Conservation (phyloP, 331 rosid species). For the Rosa hybrid region DNA sequence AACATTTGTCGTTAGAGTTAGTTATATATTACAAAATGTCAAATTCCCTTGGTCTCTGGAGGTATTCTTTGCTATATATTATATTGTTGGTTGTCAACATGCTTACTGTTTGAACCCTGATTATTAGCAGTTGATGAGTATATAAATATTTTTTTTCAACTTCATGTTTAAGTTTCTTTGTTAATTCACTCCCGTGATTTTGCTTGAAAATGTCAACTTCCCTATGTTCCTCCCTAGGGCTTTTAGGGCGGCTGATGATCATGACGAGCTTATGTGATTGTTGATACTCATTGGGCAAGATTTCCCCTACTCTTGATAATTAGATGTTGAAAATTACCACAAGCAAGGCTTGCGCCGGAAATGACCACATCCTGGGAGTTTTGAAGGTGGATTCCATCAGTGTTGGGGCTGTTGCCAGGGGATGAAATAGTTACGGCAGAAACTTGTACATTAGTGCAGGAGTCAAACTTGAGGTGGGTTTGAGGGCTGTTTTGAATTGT, state of each 20-base stretch:
- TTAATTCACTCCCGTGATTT: background rate
- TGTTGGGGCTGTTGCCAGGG: constrained; percentile 85
- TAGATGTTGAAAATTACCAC: constrained; percentile 47
- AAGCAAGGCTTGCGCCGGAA: constrained; percentile 57
- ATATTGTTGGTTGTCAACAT: constrained; percentile 3
- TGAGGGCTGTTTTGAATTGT: constrained; percentile 80
- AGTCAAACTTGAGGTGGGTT: constrained; percentile 74
- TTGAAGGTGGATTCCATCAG: constrained; percentile 91
- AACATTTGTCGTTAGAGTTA: background rate
- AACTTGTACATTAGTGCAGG: constrained; percentile 66
- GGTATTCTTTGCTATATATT: background rate
- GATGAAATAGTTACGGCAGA: constrained; percentile 51
- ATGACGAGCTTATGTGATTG: background rate
- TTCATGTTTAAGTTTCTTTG: background rate
- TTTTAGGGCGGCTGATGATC: background rate
- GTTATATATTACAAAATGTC: background rate
- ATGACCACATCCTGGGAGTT: constrained; percentile 61
- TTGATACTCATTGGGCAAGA: background rate
- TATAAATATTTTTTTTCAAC: background rate
- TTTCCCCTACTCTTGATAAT: background rate
- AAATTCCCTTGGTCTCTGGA: background rate
- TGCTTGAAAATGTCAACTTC: background rate
- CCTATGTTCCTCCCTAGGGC: background rate
- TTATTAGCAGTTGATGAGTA: background rate
- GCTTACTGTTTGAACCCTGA: background rate